These are phyloP conservation scores for Raphanus sativus DNA, from an alignment of 345 rosid species.

Conservation along the genomic window DNA sequence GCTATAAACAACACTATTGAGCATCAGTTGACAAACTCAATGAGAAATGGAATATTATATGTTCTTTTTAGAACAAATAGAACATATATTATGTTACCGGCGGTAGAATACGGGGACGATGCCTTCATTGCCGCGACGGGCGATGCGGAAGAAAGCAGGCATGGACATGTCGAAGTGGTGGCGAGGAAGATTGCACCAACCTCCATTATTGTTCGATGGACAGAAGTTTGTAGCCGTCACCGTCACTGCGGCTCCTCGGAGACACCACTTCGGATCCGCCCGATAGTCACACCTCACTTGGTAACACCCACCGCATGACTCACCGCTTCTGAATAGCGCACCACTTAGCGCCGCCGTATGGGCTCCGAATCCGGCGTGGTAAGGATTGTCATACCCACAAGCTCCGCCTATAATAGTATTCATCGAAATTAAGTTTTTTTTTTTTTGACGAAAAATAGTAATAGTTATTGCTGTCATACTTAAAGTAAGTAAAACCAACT, in stretches of 20 bases:
- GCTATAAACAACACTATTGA: too few relatives aligned
- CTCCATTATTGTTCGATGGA: conserved; percentile 72
- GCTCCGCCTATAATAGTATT: conserved; percentile 69
- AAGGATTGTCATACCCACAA: conserved; percentile 76
- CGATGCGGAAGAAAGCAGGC: conserved; percentile 71
- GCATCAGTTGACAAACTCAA: too few relatives aligned
- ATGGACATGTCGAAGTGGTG: conserved; percentile 82
- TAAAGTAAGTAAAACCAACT: too few relatives aligned
- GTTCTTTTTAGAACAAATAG: not conserved
- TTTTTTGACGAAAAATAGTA: too few relatives aligned
- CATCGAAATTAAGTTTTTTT: not conserved
- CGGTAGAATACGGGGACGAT: conserved; percentile 63
- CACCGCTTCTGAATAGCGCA: conserved; percentile 59
- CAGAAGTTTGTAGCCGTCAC: conserved; percentile 82
- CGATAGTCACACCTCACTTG: conserved; percentile 54
- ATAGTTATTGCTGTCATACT: too few relatives aligned
- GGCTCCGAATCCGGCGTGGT: conserved; percentile 78
- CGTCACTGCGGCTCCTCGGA: conserved; percentile 52
- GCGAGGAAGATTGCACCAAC: conserved; percentile 81
- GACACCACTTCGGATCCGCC: conserved; percentile 79
- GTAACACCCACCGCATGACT: conserved; percentile 79
- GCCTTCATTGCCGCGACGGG: conserved; percentile 74
- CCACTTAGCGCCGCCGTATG: conserved; percentile 75
- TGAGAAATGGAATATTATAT: not conserved
- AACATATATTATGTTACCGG: conserved; percentile 42